phyloP scores from a whole-genome alignment of 2,329 filamentous ascomycete genomes.

The Dactylonectria estremocensis region DNA sequence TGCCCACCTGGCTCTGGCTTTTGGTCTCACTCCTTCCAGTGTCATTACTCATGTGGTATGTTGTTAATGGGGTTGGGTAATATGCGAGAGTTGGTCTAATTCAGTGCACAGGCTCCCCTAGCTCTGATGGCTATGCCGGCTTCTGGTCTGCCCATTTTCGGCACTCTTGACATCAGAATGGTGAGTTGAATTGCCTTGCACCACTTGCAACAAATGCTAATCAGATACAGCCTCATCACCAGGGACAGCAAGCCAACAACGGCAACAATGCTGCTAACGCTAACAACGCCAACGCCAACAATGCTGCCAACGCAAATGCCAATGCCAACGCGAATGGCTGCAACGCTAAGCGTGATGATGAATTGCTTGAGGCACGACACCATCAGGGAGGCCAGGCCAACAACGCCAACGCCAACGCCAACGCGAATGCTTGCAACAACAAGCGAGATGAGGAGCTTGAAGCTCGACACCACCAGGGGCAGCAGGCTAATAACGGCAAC shows the following conservation, averaged over 20 bases:
- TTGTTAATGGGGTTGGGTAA: background rate
- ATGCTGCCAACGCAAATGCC: background rate
- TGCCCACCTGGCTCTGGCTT: background rate
- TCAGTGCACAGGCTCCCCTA: background rate
- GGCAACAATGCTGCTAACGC: background rate
- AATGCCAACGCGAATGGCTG: background rate
- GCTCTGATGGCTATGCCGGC: conserved; percentile 20
- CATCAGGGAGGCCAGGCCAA: conserved; percentile 17
- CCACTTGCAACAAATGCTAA: background rate
- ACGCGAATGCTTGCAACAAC: conserved; percentile 1
- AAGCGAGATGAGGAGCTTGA: conserved; percentile 14
- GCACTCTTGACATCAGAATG: conserved; percentile 4
- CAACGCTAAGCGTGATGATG: conserved; percentile 21
- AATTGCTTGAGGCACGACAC: conserved; percentile 12
- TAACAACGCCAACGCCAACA: background rate
- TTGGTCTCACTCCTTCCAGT: conserved; percentile 3
- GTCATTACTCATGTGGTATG: conserved; percentile 8
- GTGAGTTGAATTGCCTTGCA: background rate
- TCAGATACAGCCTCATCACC: conserved; percentile 18
- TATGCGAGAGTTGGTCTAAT: background rate
- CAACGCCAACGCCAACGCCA: background rate
- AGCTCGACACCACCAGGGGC: background rate
- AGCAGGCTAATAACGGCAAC: background rate
- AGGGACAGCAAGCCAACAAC: conserved; percentile 8
- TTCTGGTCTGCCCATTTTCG: background rate